A percentile compares a stretch with the other conserved stretches of the same genome.
These are phyloP conservation scores for Sphagnum contortum DNA, from an alignment of 225 moss, liverwort and hornwort species.

Conservation along the genomic window DNA sequence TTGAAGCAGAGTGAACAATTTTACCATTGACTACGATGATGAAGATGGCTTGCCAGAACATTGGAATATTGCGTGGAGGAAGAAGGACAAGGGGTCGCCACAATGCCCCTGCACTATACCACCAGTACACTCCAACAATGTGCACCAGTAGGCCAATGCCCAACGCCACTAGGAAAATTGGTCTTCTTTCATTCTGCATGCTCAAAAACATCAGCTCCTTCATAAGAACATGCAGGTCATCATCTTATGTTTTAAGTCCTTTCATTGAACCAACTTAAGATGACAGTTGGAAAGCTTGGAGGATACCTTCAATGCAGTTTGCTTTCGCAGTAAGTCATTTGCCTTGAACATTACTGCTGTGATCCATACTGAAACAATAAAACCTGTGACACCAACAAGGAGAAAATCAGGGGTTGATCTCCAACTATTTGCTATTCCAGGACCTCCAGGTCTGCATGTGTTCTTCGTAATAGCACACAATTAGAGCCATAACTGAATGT, in stretches of 20 bases:
- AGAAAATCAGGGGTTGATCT: background rate
- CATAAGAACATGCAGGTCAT: too few relatives aligned
- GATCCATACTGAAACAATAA: conserved; percentile 88
- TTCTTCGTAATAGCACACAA: too few relatives aligned
- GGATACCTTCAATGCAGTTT: conserved; percentile 82
- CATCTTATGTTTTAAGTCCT: too few relatives aligned
- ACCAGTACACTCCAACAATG: conserved; percentile 85
- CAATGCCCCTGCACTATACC: conserved; percentile 69
- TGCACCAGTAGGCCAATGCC: conserved; percentile 54
- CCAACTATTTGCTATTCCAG: too few relatives aligned
- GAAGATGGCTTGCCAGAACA: conserved; percentile 91
- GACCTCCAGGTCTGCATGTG: too few relatives aligned
- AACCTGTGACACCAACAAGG: conserved; percentile 42
- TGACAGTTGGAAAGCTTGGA: background rate
- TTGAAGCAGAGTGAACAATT: too few relatives aligned
- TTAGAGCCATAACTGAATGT: too few relatives aligned
- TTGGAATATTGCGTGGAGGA: conserved; percentile 73
- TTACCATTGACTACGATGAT: conserved; percentile 86
- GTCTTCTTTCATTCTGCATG: conserved; percentile 77
- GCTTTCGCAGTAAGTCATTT: conserved; percentile 82
- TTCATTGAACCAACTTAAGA: too few relatives aligned
- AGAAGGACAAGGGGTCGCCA: conserved; percentile 77
- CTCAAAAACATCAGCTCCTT: conserved; percentile 1
- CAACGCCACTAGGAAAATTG: conserved; percentile 47
- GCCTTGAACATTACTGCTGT: conserved; percentile 84